These are phyloP conservation scores for Pontederia paniculata DNA, from an alignment of 176 grass and related monocot species.

Conservation along the genomic window DNA sequence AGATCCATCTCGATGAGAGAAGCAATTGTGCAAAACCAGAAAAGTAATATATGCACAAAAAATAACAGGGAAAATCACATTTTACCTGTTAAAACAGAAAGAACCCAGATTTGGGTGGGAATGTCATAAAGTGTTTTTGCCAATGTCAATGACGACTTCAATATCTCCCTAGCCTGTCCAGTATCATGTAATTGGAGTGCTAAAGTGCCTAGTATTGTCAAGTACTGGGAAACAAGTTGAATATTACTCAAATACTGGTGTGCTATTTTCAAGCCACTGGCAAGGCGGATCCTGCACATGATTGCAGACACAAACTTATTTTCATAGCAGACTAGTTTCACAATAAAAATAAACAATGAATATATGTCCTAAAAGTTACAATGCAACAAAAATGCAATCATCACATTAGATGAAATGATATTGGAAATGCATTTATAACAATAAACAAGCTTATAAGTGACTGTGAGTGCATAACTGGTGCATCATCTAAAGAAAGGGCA, in stretches of 20 bases:
- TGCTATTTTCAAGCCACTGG: conserved; percentile 92
- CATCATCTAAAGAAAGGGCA: no score
- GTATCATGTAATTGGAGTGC: conserved; percentile 86
- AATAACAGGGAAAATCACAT: background rate
- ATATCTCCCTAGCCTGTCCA: conserved; percentile 84
- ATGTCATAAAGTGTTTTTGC: conserved; percentile 90
- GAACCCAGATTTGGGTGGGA: conserved; percentile 95
- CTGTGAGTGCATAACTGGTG: no score
- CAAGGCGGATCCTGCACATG: conserved; percentile 66
- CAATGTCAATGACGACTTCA: conserved; percentile 88
- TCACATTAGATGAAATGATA: no score
- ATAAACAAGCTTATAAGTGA: no score
- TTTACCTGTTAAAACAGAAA: conserved; percentile 70
- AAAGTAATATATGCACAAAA: background rate
- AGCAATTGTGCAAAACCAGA: background rate
- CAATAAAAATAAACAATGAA: no score
- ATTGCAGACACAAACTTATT: background rate
- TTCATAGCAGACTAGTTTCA: no score
- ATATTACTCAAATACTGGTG: conserved; percentile 96
- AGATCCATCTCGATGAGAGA: background rate
- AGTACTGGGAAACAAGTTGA: conserved; percentile 94
- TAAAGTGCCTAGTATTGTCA: conserved; percentile 85
- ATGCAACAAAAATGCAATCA: background rate
- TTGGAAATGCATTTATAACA: no score
- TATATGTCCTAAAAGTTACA: no score